Percentiles rank a stretch among this genome's conserved stretches.
phyloP scores from a whole-genome alignment of 805 yeast genomes.

The Lipomyces chichibuensis region DNA sequence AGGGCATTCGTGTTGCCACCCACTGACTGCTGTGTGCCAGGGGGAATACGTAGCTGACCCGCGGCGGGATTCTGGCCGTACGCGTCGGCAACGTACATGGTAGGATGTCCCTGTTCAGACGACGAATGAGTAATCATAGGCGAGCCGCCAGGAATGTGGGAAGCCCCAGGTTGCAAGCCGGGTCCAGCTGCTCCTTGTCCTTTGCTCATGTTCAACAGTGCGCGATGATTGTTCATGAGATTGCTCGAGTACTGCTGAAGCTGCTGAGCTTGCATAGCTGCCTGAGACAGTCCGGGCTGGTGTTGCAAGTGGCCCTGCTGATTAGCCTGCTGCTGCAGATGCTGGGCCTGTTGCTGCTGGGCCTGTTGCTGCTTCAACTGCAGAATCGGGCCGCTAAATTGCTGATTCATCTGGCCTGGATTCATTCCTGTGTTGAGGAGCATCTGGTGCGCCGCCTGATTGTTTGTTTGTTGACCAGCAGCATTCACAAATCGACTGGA shows the following conservation, averaged over 20 bases:
- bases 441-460: conserved; percentile 34
- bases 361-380: conserved; percentile 32
- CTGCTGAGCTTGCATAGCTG: conserved; percentile 36
- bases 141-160: conserved; percentile 25
- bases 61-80: conserved; percentile 43
- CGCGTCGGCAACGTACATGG: conserved; percentile 29
- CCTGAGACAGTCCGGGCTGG: conserved; percentile 7
- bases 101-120: conserved; percentile 27
- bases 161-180: conserved; percentile 16
- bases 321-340: conserved; percentile 40
- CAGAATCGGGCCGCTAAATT: conserved; percentile 39
- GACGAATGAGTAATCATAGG: conserved; percentile 28
- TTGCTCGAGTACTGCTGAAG: conserved; percentile 29
- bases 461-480: conserved; percentile 20
- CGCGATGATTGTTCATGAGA: conserved; percentile 31
- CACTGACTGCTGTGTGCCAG: conserved; percentile 24
- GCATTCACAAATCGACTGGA: conserved; percentile 17
- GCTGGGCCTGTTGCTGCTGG: conserved; percentile 36
- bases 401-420: conserved; percentile 24
- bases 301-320: conserved; percentile 32
- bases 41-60: conserved; percentile 28
- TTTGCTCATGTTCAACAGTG: conserved; percentile 26
- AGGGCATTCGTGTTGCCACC: conserved; percentile 52
- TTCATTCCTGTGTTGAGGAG: conserved; percentile 36
- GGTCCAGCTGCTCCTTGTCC: conserved; percentile 13